Conservation (phyloP, 495 filamentous ascomycete genomes). For the Podospora anserina region DNA sequence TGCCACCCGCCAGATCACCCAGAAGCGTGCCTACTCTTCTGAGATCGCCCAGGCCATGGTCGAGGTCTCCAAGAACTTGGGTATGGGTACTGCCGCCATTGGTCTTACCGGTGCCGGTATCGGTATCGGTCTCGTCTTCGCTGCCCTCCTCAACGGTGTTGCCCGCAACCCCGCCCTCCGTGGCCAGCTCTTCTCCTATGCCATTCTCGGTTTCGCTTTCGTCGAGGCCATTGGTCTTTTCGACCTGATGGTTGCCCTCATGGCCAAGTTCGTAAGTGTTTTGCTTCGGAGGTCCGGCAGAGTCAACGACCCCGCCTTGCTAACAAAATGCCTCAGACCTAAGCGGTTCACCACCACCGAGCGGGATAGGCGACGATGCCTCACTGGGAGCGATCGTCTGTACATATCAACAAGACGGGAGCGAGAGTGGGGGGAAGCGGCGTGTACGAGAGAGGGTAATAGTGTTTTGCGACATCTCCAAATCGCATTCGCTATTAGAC, state of each 20-base stretch:
- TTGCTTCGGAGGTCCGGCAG: neutral
- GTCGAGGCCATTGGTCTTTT: constrained; percentile 91
- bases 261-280: constrained; percentile 67
- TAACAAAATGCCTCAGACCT: constrained; percentile 28
- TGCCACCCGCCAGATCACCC: constrained; percentile 59
- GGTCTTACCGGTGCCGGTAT: constrained; percentile 89
- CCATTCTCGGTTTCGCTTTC: constrained; percentile 92
- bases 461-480: constrained; percentile 24
- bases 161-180: constrained; percentile 88
- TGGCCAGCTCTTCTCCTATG: constrained; percentile 88
- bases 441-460: constrained; percentile 33
- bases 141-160: constrained; percentile 74
- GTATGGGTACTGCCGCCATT: constrained; percentile 82
- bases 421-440: constrained; percentile 14
- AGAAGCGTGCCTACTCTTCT: constrained; percentile 71
- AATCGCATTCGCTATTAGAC: constrained; percentile 25
- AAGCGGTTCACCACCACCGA: constrained; percentile 24
- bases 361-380: constrained; percentile 25
- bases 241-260: constrained; percentile 89
- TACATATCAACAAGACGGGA: constrained; percentile 29
- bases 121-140: constrained; percentile 91
- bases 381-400: constrained; percentile 27
- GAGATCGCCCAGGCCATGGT: constrained; percentile 83
- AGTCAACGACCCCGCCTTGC: constrained; percentile 1
- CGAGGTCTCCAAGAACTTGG: constrained; percentile 81